Percentiles rank a stretch among this genome's conserved stretches.
Conservation (phyloP, 108 stramenopile species). For the Conticribra guillardii region DNA sequence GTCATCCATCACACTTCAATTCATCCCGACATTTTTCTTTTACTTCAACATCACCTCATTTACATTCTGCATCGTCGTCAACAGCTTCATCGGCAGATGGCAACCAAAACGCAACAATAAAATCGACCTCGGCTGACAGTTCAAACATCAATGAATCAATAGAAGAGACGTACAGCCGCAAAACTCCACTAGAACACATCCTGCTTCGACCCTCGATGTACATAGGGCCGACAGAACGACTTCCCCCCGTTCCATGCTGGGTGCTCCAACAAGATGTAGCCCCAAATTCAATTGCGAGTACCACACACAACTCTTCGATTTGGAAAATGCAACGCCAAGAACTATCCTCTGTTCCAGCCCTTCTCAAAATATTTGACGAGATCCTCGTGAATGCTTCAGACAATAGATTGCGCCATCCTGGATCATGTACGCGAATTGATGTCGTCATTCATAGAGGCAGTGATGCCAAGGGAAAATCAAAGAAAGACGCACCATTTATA, state of each 20-base stretch:
- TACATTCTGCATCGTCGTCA: no score
- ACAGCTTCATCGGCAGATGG: no score
- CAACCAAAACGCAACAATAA: no score
- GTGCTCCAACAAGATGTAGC: slow-evolving; percentile 68
- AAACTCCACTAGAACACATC: slow-evolving; percentile 71
- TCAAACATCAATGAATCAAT: background rate
- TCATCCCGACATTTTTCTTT: no score
- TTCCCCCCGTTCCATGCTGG: slow-evolving; percentile 69
- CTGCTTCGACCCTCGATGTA: slow-evolving; percentile 77
- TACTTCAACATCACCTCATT: no score
- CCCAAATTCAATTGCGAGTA: background rate
- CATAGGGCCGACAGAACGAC: slow-evolving; percentile 57
- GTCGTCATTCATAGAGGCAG: slow-evolving; percentile 75
- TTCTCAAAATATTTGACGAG: slow-evolving; percentile 93
- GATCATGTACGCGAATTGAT: slow-evolving; percentile 69
- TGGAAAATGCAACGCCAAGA: slow-evolving; percentile 43
- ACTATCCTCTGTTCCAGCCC: slow-evolving; percentile 49
- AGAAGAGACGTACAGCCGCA: slow-evolving; percentile 64
- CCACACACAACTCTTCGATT: background rate
- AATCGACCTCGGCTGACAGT: background rate
- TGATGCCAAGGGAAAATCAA: slow-evolving; percentile 7
- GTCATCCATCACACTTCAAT: no score
- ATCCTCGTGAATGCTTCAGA: slow-evolving; percentile 95
- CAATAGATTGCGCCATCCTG: slow-evolving; percentile 82
- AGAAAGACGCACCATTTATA: slow-evolving; percentile 53